These are phyloP conservation scores for Chamaecyparis obtusa DNA, from an alignment of 75 land plant genomes.

Conservation along the genomic window DNA sequence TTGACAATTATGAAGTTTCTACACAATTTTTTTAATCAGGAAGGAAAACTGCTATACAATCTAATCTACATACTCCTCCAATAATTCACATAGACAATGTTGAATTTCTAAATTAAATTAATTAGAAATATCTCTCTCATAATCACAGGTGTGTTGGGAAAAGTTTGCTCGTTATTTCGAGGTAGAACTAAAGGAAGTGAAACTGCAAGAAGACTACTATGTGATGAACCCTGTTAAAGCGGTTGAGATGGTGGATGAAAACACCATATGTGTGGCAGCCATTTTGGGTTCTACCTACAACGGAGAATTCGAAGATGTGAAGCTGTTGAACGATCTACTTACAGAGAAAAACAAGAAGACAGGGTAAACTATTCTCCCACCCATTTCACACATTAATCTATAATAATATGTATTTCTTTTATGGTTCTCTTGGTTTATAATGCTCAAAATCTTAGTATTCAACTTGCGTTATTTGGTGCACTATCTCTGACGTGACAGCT, in stretches of 20 bases:
- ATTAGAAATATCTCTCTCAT: too few relatives aligned
- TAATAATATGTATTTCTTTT: too few relatives aligned
- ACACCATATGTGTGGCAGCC: conserved; percentile 67
- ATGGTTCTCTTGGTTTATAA: too few relatives aligned
- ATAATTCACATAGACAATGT: too few relatives aligned
- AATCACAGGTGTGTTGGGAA: conserved; percentile 64
- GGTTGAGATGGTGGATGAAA: conserved; percentile 65
- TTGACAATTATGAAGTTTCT: too few relatives aligned
- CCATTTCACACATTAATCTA: neutral
- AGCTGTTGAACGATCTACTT: conserved; percentile 52
- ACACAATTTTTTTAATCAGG: too few relatives aligned
- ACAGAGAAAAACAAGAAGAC: conserved; percentile 56
- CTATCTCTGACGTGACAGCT: too few relatives aligned
- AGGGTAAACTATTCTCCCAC: conserved; percentile 24
- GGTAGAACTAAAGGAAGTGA: conserved; percentile 63
- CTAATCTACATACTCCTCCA: too few relatives aligned
- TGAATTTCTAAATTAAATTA: too few relatives aligned
- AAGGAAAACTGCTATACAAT: too few relatives aligned
- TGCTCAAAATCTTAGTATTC: too few relatives aligned
- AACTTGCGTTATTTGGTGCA: too few relatives aligned
- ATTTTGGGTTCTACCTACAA: conserved; percentile 70
- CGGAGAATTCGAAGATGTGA: conserved; percentile 75
- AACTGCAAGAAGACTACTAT: conserved; percentile 54
- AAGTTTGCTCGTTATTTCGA: conserved; percentile 71
- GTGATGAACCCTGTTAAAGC: conserved; percentile 73